phyloP scores from a whole-genome alignment of 805 yeast genomes.

The Sugiyamaella marilandica region DNA sequence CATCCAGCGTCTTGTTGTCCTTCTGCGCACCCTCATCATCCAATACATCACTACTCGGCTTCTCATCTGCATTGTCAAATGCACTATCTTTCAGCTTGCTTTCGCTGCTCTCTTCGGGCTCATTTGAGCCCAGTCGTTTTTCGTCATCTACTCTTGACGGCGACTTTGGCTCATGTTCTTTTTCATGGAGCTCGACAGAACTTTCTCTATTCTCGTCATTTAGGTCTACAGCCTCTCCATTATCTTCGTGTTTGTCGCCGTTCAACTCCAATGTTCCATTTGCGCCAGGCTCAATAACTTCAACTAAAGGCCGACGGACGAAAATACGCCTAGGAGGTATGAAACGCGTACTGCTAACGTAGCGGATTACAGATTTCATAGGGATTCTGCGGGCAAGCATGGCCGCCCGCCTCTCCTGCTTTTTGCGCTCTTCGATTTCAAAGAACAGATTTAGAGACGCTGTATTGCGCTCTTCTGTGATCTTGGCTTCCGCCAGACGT shows the following conservation, averaged over 20 bases:
- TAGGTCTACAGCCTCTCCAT: no score
- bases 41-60: neutral
- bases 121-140: neutral
- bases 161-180: no score
- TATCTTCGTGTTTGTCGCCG: no score
- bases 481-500: conserved; percentile 72
- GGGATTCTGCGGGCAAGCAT: conserved; percentile 61
- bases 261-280: neutral
- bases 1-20: conserved; percentile 36
- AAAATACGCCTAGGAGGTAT: conserved; percentile 48
- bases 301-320: conserved; percentile 16
- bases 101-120: neutral
- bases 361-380: conserved; percentile 55
- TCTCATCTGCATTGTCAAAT: neutral
- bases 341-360: conserved; percentile 42
- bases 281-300: conserved; percentile 5
- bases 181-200: no score
- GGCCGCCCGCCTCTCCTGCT: conserved; percentile 68
- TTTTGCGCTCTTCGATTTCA: conserved; percentile 79
- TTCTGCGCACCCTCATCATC: conserved; percentile 11
- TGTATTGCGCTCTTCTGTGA: conserved; percentile 74
- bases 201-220: no score
- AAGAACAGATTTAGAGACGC: conserved; percentile 69
- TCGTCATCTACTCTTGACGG: no score
- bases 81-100: conserved; percentile 7